These are phyloP conservation scores for Secale cereale DNA, from an alignment of 176 grass and related monocot species.

Conservation along the genomic window DNA sequence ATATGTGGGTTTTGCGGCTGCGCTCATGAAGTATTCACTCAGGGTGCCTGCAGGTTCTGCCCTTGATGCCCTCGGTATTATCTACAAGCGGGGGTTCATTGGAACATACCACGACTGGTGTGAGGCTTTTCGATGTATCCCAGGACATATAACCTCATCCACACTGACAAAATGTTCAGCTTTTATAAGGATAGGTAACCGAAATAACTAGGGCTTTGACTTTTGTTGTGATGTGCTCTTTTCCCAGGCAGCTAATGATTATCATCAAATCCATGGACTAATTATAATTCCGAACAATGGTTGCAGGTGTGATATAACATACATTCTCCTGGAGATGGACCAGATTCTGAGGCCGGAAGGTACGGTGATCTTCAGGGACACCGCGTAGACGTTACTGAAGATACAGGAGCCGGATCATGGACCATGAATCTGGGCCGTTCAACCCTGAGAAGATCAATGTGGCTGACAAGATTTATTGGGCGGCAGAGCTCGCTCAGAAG, in stretches of 20 bases:
- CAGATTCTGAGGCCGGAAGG: constrained; percentile 77
- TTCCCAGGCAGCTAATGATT: neutral
- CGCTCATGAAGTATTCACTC: no score
- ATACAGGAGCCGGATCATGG: constrained; percentile 69
- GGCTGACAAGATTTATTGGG: constrained; percentile 74
- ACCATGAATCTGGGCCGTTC: constrained; percentile 69
- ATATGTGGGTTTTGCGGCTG: no score
- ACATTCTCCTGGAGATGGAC: constrained; percentile 76
- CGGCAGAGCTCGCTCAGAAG: constrained; percentile 34
- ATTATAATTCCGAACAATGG: neutral
- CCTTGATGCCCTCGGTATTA: no score
- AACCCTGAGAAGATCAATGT: constrained; percentile 76
- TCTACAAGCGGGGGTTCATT: constrained; percentile 76
- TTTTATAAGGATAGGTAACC: constrained; percentile 60
- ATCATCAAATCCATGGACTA: neutral
- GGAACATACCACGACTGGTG: constrained; percentile 85
- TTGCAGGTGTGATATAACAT: constrained; percentile 65
- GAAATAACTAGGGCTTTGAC: neutral
- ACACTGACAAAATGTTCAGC: constrained; percentile 64
- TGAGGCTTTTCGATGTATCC: constrained; percentile 79
- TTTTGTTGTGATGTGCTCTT: no score
- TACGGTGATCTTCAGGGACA: constrained; percentile 65
- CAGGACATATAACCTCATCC: constrained; percentile 79
- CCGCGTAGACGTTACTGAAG: constrained; percentile 49
- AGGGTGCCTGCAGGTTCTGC: no score